Percentiles rank a stretch among this genome's conserved stretches.
Evolutionary conservation across 495 filamentous ascomycete species (phyloP).

Genomic region (Talaromyces trachyspermus): DNA sequence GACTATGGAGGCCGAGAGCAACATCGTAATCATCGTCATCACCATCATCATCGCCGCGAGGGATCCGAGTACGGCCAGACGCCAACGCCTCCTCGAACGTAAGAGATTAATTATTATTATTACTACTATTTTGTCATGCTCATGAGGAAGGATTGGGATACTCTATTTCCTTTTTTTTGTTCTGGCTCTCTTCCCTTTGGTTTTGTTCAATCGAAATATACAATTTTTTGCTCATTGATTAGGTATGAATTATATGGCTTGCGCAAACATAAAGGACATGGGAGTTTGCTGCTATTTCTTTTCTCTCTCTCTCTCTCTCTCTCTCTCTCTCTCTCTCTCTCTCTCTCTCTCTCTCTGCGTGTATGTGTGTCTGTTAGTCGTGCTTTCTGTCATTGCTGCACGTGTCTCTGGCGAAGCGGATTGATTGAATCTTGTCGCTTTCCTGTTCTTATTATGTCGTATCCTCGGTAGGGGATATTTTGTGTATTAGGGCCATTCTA

Average conservation of each 20-base stretch:
- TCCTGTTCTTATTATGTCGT: background rate
- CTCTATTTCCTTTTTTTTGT: slow-evolving; percentile 5
- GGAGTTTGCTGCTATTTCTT: background rate
- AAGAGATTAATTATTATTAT: background rate
- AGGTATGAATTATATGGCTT: background rate
- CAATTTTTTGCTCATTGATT: too few species aligned
- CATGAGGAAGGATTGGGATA: background rate
- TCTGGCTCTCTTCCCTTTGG: background rate
- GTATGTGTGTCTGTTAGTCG: background rate
- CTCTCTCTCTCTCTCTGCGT: background rate
- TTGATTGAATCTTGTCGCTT: too few species aligned
- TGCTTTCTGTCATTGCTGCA: background rate
- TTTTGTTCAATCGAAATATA: background rate
- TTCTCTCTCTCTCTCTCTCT: background rate
- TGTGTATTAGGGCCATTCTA: background rate
- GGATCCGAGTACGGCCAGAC: slow-evolving; percentile 28
- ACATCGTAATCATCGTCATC: background rate
- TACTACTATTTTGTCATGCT: background rate
- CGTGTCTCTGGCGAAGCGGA: background rate
- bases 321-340: background rate
- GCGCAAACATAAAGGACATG: background rate
- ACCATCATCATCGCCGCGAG: slow-evolving; percentile 22
- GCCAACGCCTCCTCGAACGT: slow-evolving; percentile 33
- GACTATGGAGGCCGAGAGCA: background rate
- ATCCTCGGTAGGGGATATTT: background rate